phyloP scores from a whole-genome alignment of 805 yeast genomes.

The Kodamaea kaohsiungensis region DNA sequence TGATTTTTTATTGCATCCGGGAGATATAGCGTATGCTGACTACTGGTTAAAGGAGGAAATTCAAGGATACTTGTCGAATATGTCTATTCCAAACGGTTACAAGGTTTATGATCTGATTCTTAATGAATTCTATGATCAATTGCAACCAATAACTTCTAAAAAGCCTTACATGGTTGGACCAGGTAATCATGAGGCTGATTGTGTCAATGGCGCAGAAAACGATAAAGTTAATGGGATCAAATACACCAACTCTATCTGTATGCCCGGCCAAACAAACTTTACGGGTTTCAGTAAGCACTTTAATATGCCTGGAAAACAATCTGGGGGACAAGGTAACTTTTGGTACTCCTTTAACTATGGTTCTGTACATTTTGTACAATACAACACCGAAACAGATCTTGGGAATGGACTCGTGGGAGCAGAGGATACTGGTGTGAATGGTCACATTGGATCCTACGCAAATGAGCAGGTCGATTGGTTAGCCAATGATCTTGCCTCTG shows the following conservation, averaged over 20 bases:
- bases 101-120: conserved; percentile 17
- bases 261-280: conserved; percentile 18
- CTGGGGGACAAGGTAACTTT: conserved; percentile 15
- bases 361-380: conserved; percentile 14
- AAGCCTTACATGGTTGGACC: conserved; percentile 17
- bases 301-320: conserved; percentile 16
- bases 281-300: conserved; percentile 17
- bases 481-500: conserved; percentile 13
- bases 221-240: neutral
- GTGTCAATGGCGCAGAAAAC: conserved; percentile 12
- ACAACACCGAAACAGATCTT: conserved; percentile 17
- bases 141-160: conserved; percentile 14
- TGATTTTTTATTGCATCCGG: conserved; percentile 17
- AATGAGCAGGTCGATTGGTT: conserved; percentile 16
- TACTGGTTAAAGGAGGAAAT: conserved; percentile 17
- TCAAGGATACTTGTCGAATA: conserved; percentile 14
- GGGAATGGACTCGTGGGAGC: conserved; percentile 16
- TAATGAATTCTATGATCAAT: conserved; percentile 14
- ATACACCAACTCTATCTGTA: conserved; percentile 15
- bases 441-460: conserved; percentile 12
- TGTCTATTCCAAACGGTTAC: conserved; percentile 10
- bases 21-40: conserved; percentile 18
- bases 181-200: conserved; percentile 19
- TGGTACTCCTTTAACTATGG: conserved; percentile 19
- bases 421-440: conserved; percentile 14